Base-by-base conservation (phyloP, 2,329 filamentous ascomycete species). In the Calonectria naviculata region DNA sequence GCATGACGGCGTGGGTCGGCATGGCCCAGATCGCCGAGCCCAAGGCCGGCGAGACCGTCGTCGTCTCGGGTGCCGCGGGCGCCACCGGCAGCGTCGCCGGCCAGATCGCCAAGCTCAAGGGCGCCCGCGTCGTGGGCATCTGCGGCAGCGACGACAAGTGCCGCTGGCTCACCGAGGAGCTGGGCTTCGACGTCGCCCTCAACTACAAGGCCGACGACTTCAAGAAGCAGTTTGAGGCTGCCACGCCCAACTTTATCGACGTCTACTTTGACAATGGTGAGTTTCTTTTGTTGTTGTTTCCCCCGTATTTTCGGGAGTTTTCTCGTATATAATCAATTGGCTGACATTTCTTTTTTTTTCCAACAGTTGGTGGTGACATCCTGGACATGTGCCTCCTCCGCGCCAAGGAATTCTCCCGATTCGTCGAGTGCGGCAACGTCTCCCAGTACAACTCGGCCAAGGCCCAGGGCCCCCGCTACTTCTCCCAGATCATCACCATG, bases 91-190 rank as follows among this genome's bases (percentile, higher is more conserved):
- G 89, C 78, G 89, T 95, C 1, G 93, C 90, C 0, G 93, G 93
- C 0, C 94, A 96, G 83, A 94, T 95, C 75, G 93, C 93, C 21
- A 95, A 94, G 85, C 83, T 94, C 65, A 90, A 91, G 81, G 93
- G 92, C 15, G 83, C 84, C 58, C 76, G 86, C 3, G 90, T 94
- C 15, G 81, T 93, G 26, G 93, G 92, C 8, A 86, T 94, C 72
- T 91, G 91, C 0, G 93, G 93, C 0, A 88, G 87, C 65, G 87
- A 90, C 41, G 90, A 92, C 42, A 94, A 94, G 84, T 93, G 90
- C 75, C 82, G 85, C 61, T 94, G 92, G 87, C 81, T 95, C 72
- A 88, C 85, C 4, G 83, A 89, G 71, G 89, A 92, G 76, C 83
- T 94, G 28, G 92, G 92, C 1, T 93, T 93, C 71, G 92, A 94